Conservation (phyloP, 441 rosid genomes). For the Breynia disticha region DNA sequence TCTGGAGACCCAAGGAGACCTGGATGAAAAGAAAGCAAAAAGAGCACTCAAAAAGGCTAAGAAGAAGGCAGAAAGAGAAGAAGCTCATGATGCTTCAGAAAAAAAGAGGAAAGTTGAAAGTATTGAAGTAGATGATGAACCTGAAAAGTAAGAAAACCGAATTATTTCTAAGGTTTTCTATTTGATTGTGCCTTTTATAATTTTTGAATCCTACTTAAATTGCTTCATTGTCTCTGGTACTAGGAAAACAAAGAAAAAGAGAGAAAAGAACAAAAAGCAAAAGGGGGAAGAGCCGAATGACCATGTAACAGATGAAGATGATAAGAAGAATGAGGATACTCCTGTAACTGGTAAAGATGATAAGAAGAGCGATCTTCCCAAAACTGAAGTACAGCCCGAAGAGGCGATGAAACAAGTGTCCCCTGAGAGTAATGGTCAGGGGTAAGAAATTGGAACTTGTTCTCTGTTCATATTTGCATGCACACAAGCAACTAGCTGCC, state of each 20-base stretch:
- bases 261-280: constrained; percentile 44
- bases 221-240: constrained; percentile 11
- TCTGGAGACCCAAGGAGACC: constrained; percentile 20
- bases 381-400: constrained; percentile 23
- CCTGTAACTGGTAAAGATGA: no score
- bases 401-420: constrained; percentile 30
- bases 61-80: constrained; percentile 26
- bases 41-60: constrained; percentile 14
- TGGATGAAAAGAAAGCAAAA: constrained; percentile 17
- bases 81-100: constrained; percentile 22
- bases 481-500: no score
- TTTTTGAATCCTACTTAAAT: not conserved
- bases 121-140: constrained; percentile 40
- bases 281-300: constrained; percentile 19
- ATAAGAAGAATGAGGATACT: constrained; percentile 12
- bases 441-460: constrained; percentile 19
- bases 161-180: not conserved
- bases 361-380: constrained; percentile 6
- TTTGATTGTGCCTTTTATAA: constrained; percentile 3
- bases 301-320: constrained; percentile 16
- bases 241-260: constrained; percentile 56
- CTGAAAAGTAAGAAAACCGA: constrained; percentile 38
- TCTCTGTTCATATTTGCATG: not conserved
- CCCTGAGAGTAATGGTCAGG: constrained; percentile 20
- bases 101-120: constrained; percentile 57